These are phyloP conservation scores for Luffa aegyptiaca DNA, from an alignment of 306 rosid genomes.

Conservation along the genomic window DNA sequence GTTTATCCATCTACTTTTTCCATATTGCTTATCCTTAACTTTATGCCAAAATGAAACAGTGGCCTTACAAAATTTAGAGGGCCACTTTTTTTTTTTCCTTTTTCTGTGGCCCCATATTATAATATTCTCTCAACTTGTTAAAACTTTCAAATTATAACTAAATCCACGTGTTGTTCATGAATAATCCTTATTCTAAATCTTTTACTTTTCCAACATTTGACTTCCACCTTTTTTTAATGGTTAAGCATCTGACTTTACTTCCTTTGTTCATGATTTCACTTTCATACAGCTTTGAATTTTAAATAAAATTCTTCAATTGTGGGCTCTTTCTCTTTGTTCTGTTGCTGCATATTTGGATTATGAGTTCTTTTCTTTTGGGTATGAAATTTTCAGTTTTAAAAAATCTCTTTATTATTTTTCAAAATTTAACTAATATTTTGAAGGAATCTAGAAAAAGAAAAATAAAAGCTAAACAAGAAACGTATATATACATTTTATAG, in stretches of 20 bases:
- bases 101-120: neutral
- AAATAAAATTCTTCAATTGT: neutral
- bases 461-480: too few species aligned
- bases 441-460: too few species aligned
- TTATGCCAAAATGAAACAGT: neutral
- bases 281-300: neutral
- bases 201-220: conserved; percentile 1
- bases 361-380: too few species aligned
- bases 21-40: neutral
- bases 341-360: neutral
- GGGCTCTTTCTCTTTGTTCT: neutral
- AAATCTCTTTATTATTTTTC: too few species aligned
- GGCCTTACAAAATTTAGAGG: neutral
- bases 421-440: too few species aligned
- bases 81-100: neutral
- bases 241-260: neutral
- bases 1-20: neutral
- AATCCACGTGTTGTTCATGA: neutral
- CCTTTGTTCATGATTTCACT: neutral
- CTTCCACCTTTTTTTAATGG: neutral
- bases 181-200: neutral
- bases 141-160: neutral
- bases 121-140: neutral
- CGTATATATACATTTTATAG: too few species aligned
- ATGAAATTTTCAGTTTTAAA: too few species aligned